Percentiles rank a stretch among this genome's conserved stretches.
Evolutionary conservation across 1,284 basidiomycete species (phyloP).

Genomic region (Leccinum griseonigrum): DNA sequence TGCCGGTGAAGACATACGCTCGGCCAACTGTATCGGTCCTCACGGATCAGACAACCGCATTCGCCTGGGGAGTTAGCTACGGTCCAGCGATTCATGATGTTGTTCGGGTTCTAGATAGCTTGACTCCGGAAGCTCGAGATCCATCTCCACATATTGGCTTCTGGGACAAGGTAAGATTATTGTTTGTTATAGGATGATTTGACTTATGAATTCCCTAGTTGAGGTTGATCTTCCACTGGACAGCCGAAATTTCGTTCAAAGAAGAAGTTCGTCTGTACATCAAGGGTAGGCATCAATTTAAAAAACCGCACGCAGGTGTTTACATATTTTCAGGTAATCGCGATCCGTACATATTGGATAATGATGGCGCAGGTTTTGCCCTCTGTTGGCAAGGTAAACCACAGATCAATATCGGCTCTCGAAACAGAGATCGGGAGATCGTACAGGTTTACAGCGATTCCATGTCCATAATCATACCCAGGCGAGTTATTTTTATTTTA

Average conservation of each 20-base stretch:
- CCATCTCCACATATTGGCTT: slow-evolving; percentile 88
- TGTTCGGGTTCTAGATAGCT: slow-evolving; percentile 78
- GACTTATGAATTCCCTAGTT: slow-evolving; percentile 46
- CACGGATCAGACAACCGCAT: slow-evolving; percentile 66
- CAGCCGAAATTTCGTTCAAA: slow-evolving; percentile 67
- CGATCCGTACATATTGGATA: slow-evolving; percentile 76
- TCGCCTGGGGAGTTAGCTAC: slow-evolving; percentile 92
- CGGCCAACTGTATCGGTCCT: slow-evolving; percentile 69
- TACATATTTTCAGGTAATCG: slow-evolving; percentile 60
- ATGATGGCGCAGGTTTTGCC: slow-evolving; percentile 87
- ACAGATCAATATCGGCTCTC: slow-evolving; percentile 69
- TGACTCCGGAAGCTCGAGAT: slow-evolving; percentile 82
- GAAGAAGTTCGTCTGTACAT: slow-evolving; percentile 79
- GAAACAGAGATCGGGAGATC: slow-evolving; percentile 76
- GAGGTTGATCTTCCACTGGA: slow-evolving; percentile 85
- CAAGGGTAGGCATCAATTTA: slow-evolving; percentile 59
- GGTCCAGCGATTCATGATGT: slow-evolving; percentile 87
- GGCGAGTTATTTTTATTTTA: slow-evolving; percentile 43
- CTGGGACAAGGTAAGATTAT: slow-evolving; percentile 77
- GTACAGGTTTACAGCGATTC: slow-evolving; percentile 83
- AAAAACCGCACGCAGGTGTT: slow-evolving; percentile 11
- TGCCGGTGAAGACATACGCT: slow-evolving; percentile 94
- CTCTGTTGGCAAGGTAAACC: slow-evolving; percentile 84
- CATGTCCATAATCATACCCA: slow-evolving; percentile 81
- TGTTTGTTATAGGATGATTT: not conserved